Percentiles rank a stretch among this genome's conserved stretches.
Evolutionary conservation across 2,329 filamentous ascomycete genomes (phyloP).

Genomic region (Xylariaceae sp.): DNA sequence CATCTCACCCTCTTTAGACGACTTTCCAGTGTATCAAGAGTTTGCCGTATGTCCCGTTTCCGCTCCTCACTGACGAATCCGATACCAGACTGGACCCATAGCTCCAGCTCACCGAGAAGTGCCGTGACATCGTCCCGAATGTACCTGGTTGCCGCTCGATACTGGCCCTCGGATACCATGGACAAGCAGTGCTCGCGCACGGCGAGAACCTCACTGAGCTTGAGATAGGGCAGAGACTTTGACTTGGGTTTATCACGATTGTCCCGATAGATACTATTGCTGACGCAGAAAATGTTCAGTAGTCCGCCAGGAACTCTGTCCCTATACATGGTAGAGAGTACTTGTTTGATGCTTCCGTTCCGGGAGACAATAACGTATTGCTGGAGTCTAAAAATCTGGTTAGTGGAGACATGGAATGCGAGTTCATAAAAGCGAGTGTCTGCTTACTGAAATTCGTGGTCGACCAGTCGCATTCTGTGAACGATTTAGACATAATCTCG

Average conservation of each 20-base stretch:
- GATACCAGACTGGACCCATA: conserved; percentile 38
- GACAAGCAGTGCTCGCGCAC: conserved; percentile 36
- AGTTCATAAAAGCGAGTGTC: no score
- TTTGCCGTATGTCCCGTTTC: conserved; percentile 25
- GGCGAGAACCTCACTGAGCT: conserved; percentile 33
- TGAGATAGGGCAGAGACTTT: conserved; percentile 24
- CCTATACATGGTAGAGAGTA: conserved; percentile 24
- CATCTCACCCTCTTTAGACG: conserved; percentile 9
- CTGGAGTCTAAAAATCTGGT: conserved; percentile 4
- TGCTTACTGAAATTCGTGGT: conserved; percentile 8
- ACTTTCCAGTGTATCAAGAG: conserved; percentile 26
- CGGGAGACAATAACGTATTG: conserved; percentile 29
- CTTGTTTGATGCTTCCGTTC: conserved; percentile 26
- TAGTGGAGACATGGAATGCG: no score
- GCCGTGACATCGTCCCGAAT: conserved; percentile 33
- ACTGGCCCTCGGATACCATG: conserved; percentile 35
- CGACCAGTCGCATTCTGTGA: no score
- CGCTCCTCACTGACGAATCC: conserved; percentile 29
- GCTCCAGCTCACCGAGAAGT: conserved; percentile 30
- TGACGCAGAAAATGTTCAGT: conserved; percentile 35
- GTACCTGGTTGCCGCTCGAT: conserved; percentile 27
- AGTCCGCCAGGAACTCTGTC: conserved; percentile 12
- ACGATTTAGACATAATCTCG: no score
- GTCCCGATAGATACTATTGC: conserved; percentile 35
- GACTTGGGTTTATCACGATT: conserved; percentile 20